Percentiles rank a stretch among this genome's conserved stretches.
Evolutionary conservation across 768 basidiomycete species (phyloP).

Genomic region (Trametes gibbosa): DNA sequence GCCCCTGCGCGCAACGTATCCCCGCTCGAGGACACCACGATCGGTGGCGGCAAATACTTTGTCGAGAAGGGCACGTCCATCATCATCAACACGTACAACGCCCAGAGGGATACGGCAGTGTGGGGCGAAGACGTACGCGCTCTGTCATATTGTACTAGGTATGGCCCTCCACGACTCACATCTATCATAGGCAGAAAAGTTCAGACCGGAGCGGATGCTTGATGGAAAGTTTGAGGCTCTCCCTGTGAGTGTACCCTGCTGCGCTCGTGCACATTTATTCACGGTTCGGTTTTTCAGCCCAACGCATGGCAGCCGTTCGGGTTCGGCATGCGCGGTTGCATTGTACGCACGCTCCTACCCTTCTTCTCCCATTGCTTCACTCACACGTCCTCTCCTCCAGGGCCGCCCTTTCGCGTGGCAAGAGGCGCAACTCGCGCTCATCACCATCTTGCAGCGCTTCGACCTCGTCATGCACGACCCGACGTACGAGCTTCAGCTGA

Average conservation of each 20-base stretch:
- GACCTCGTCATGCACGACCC: slow-evolving; percentile 44
- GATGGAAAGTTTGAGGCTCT: slow-evolving; percentile 46
- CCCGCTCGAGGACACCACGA: slow-evolving; percentile 35
- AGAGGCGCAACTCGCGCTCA: slow-evolving; percentile 42
- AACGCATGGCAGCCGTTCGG: slow-evolving; percentile 44
- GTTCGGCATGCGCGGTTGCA: slow-evolving; percentile 25
- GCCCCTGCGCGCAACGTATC: slow-evolving; percentile 36
- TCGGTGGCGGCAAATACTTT: slow-evolving; percentile 39
- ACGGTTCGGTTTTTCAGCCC: slow-evolving; percentile 25
- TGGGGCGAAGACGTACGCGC: slow-evolving; percentile 48
- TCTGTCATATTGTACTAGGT: background rate
- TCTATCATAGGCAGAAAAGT: slow-evolving; percentile 31
- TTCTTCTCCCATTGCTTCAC: background rate
- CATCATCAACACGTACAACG: slow-evolving; percentile 27
- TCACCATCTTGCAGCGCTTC: slow-evolving; percentile 44
- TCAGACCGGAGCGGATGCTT: slow-evolving; percentile 48
- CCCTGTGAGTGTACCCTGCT: slow-evolving; percentile 27
- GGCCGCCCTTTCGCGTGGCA: slow-evolving; percentile 49
- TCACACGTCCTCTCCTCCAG: background rate
- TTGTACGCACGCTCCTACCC: slow-evolving; percentile 11
- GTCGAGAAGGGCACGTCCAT: slow-evolving; percentile 33
- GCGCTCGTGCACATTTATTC: background rate
- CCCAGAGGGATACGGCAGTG: slow-evolving; percentile 40
- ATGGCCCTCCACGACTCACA: background rate
- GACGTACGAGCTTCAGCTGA: slow-evolving; percentile 42